A percentile compares a stretch with the other conserved stretches of the same genome.
Evolutionary conservation across 2,329 filamentous ascomycete species (phyloP).

Genomic region (Lachnellula suecica): DNA sequence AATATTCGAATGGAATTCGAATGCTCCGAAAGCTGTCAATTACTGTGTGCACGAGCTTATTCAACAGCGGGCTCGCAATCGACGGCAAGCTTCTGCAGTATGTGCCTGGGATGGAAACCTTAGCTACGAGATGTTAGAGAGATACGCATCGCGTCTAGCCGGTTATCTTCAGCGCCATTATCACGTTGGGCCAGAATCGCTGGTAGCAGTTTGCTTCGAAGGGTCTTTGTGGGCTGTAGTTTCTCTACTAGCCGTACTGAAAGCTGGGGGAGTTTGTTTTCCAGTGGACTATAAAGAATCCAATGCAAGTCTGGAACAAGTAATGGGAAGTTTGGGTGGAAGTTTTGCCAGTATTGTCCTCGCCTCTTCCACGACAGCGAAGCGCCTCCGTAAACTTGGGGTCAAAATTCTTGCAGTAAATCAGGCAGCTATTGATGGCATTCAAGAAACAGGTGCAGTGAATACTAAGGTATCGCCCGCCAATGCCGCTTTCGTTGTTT

Average conservation of each 20-base stretch:
- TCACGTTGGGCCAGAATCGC: neutral
- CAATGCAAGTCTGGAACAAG: no score
- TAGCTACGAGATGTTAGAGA: neutral
- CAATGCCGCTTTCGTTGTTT: no score
- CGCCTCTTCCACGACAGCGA: no score
- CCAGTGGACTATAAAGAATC: no score
- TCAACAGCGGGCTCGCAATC: neutral
- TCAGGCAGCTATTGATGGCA: no score
- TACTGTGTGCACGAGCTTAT: neutral
- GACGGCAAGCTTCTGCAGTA: neutral
- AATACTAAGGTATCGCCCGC: no score
- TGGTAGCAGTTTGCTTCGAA: neutral
- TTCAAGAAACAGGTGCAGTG: no score
- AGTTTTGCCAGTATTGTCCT: no score
- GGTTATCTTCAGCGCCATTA: neutral
- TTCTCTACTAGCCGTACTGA: neutral
- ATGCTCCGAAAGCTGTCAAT: neutral
- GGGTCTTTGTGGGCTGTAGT: neutral
- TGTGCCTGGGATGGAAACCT: neutral
- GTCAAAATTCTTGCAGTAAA: no score
- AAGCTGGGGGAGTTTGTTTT: neutral
- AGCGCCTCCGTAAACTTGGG: no score
- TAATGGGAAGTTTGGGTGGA: no score
- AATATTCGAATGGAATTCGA: neutral
- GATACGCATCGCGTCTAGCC: neutral